phyloP scores from a whole-genome alignment of 1,284 basidiomycete species.

The Ceraceosorus bombacis region DNA sequence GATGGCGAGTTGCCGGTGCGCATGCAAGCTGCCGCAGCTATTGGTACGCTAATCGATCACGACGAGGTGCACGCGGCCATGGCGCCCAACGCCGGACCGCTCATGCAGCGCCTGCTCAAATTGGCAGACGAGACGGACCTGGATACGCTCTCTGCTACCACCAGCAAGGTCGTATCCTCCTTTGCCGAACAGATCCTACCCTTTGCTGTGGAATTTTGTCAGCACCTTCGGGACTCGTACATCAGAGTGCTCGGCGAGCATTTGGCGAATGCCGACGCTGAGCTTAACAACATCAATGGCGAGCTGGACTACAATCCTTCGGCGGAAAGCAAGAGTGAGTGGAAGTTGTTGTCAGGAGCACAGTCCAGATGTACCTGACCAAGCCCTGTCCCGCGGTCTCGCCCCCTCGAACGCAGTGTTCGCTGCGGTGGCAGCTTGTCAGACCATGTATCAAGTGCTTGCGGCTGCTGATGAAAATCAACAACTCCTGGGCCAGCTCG shows the following conservation, averaged over 20 bases:
- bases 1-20: conserved; percentile 74
- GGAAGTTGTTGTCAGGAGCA: neutral
- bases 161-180: conserved; percentile 77
- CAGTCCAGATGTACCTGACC: neutral
- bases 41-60: conserved; percentile 68
- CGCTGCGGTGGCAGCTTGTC: conserved; percentile 69
- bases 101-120: conserved; percentile 82
- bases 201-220: conserved; percentile 72
- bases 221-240: conserved; percentile 57
- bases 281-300: conserved; percentile 50
- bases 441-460: conserved; percentile 54
- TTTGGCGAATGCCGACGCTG: conserved; percentile 53
- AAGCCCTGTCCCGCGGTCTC: neutral
- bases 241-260: conserved; percentile 54
- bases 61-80: conserved; percentile 65
- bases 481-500: conserved; percentile 70
- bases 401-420: conserved; percentile 19
- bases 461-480: conserved; percentile 63
- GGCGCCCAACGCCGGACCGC: conserved; percentile 70
- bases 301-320: conserved; percentile 64
- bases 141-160: conserved; percentile 67
- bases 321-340: conserved; percentile 3
- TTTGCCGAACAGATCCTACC: conserved; percentile 78
- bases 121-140: conserved; percentile 82
- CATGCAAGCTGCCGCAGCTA: conserved; percentile 71